Percentiles rank a stretch among this genome's conserved stretches.
These are phyloP conservation scores for Irpex lacteus DNA, from an alignment of 1,284 basidiomycete genomes.

Conservation along the genomic window DNA sequence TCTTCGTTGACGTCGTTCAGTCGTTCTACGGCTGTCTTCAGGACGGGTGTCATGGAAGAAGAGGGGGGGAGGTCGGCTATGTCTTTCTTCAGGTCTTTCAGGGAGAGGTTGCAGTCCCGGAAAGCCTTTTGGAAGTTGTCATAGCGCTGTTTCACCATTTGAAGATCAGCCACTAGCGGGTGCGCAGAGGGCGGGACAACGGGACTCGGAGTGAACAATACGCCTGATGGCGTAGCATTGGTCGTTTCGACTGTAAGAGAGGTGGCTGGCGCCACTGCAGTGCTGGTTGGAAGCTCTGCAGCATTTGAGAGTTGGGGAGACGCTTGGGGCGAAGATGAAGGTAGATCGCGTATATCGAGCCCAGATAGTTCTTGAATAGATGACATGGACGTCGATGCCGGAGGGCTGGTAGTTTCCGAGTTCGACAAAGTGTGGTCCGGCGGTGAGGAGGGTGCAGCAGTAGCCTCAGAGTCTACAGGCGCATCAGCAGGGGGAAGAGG, in stretches of 20 bases:
- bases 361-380: neutral
- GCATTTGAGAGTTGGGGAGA: neutral
- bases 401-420: neutral
- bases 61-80: constrained; percentile 23
- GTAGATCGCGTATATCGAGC: neutral
- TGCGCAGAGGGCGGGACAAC: constrained; percentile 16
- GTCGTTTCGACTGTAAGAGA: neutral
- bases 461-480: neutral
- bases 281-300: neutral
- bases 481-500: neutral
- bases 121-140: constrained; percentile 61
- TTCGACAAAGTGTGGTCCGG: neutral
- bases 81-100: constrained; percentile 52
- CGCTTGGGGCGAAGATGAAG: neutral
- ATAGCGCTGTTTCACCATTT: constrained; percentile 50
- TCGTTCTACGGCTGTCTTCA: constrained; percentile 59
- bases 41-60: constrained; percentile 31
- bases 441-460: neutral
- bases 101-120: constrained; percentile 64
- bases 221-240: neutral
- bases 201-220: constrained; percentile 9
- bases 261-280: neutral
- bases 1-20: constrained; percentile 83
- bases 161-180: constrained; percentile 45
- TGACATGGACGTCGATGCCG: neutral